A percentile compares a stretch with the other conserved stretches of the same genome.
These are phyloP conservation scores for Marchantia paleacea DNA, from an alignment of 225 moss, liverwort and hornwort genomes.

Conservation along the genomic window DNA sequence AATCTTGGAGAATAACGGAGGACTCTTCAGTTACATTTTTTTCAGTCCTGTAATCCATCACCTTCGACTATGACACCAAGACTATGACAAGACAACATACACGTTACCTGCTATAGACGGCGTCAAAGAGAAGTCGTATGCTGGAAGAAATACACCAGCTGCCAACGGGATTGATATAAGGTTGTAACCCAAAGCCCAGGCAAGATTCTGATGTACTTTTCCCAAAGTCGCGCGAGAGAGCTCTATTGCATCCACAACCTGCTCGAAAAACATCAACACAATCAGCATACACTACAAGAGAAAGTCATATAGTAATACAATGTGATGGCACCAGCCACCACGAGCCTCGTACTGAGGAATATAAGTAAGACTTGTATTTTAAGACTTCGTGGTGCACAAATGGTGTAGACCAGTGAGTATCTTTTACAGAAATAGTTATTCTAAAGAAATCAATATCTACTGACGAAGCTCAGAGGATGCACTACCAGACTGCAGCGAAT, in stretches of 20 bases:
- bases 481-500: too few relatives aligned
- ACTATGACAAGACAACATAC: background rate
- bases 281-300: too few relatives aligned
- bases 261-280: background rate
- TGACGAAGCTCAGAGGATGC: too few relatives aligned
- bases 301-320: too few relatives aligned
- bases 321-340: too few relatives aligned
- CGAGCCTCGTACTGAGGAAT: too few relatives aligned
- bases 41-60: background rate
- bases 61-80: background rate
- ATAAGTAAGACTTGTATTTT: too few relatives aligned
- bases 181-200: conserved; percentile 85
- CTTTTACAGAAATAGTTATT: too few relatives aligned
- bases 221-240: conserved; percentile 71
- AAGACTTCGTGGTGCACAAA: too few relatives aligned
- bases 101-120: conserved; percentile 60
- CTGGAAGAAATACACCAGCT: conserved; percentile 77
- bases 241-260: conserved; percentile 83
- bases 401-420: too few relatives aligned
- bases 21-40: background rate
- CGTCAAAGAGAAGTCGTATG: conserved; percentile 74
- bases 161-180: conserved; percentile 72
- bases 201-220: conserved; percentile 88
- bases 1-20: background rate
- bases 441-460: too few relatives aligned